Conservation (phyloP, 2,329 filamentous ascomycete species). For the Botryosphaeria dothidea region DNA sequence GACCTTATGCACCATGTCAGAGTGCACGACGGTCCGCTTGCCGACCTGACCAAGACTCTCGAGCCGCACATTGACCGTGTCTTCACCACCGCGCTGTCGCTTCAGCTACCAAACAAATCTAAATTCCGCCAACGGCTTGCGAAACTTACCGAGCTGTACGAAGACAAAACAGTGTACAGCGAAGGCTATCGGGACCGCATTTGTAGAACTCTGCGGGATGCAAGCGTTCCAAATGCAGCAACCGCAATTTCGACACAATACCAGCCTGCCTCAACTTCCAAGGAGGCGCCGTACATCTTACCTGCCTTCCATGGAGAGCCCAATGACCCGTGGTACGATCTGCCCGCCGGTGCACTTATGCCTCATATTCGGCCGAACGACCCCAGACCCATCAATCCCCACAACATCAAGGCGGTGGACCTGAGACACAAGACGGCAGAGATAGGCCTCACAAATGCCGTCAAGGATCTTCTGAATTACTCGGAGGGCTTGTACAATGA, state of each 20-base stretch:
- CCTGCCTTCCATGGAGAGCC: constrained; percentile 77
- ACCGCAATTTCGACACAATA: constrained; percentile 30
- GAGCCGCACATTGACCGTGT: constrained; percentile 64
- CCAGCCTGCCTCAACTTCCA: constrained; percentile 38
- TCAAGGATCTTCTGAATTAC: constrained; percentile 70
- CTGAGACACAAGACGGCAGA: constrained; percentile 69
- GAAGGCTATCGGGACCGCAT: constrained; percentile 58
- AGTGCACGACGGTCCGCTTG: neutral
- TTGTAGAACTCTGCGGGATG: constrained; percentile 57
- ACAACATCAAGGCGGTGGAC: constrained; percentile 70
- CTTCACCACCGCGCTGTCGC: constrained; percentile 56
- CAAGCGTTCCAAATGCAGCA: constrained; percentile 25
- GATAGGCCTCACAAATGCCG: constrained; percentile 63
- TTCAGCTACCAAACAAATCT: constrained; percentile 58
- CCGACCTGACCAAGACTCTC: constrained; percentile 55
- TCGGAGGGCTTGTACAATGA: constrained; percentile 67
- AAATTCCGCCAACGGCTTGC: constrained; percentile 67
- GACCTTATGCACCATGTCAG: constrained; percentile 64
- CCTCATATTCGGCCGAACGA: constrained; percentile 77
- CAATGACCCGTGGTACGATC: constrained; percentile 73
- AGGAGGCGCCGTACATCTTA: constrained; percentile 67
- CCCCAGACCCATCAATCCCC: constrained; percentile 69
- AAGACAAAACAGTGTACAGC: constrained; percentile 64
- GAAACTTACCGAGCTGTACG: constrained; percentile 69
- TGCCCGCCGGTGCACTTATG: constrained; percentile 80